Percentiles rank a stretch among this genome's conserved stretches.
These are phyloP conservation scores for Blyttiomyces sp. DNA, from an alignment of 371 early-diverging fungal species.

Conservation along the genomic window DNA sequence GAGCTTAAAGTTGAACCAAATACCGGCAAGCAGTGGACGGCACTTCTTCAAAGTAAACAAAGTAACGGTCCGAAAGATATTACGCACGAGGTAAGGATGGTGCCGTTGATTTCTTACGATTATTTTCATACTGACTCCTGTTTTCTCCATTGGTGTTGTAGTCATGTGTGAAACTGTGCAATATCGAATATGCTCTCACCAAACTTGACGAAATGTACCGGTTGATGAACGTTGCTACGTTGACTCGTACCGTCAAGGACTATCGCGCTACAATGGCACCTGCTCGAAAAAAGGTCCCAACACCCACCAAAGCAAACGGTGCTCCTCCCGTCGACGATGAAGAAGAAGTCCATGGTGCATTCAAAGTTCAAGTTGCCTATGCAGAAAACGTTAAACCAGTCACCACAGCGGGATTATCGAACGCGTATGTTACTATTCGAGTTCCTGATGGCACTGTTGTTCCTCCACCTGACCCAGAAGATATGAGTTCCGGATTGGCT, in stretches of 20 bases:
- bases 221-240: slow-evolving; percentile 34
- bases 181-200: slow-evolving; percentile 35
- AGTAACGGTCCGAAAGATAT: slow-evolving; percentile 41
- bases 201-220: slow-evolving; percentile 40
- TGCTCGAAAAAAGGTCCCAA: slow-evolving; percentile 12
- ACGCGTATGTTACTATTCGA: slow-evolving; percentile 36
- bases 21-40: slow-evolving; percentile 8
- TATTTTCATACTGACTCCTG: background rate
- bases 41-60: slow-evolving; percentile 17
- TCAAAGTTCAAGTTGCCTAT: slow-evolving; percentile 37
- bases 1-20: slow-evolving; percentile 22
- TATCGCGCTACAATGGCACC: slow-evolving; percentile 34
- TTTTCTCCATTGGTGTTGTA: too few species aligned
- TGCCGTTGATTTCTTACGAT: background rate
- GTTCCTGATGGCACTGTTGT: slow-evolving; percentile 45
- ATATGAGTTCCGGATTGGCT: slow-evolving; percentile 8
- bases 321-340: slow-evolving; percentile 12
- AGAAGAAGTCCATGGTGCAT: slow-evolving; percentile 32
- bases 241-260: slow-evolving; percentile 25
- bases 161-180: slow-evolving; percentile 45
- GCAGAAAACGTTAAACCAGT: slow-evolving; percentile 43
- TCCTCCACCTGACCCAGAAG: slow-evolving; percentile 23
- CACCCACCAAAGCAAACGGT: background rate
- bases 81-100: slow-evolving; percentile 26
- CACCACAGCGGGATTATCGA: slow-evolving; percentile 34